Conservation (phyloP, 768 basidiomycete species). For the Rhodotorula graminis region DNA sequence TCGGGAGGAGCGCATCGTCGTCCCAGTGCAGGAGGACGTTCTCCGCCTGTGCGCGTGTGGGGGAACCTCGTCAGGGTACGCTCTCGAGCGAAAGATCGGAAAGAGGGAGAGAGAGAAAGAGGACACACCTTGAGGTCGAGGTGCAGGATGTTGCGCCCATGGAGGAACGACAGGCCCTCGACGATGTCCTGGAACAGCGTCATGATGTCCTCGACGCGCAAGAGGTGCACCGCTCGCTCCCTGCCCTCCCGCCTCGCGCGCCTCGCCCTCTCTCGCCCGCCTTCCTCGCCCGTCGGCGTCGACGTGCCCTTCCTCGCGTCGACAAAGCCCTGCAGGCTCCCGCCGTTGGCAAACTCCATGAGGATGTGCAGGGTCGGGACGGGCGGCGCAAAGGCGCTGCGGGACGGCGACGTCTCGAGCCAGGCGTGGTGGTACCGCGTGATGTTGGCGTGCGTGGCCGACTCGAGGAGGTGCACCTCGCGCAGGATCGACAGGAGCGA, state of each 20-base stretch:
- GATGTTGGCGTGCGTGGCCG: slow-evolving; percentile 49
- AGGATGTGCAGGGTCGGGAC: slow-evolving; percentile 49
- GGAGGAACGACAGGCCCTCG: slow-evolving; percentile 47
- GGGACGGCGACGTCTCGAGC: slow-evolving; percentile 44
- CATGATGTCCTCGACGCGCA: slow-evolving; percentile 46
- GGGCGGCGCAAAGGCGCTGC: not conserved
- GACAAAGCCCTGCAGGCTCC: slow-evolving; percentile 43
- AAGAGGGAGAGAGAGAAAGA: not conserved
- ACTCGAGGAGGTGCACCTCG: slow-evolving; percentile 48
- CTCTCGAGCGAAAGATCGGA: not conserved
- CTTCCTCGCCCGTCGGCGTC: not conserved
- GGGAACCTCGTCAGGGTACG: too few species aligned
- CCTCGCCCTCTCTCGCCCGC: not conserved
- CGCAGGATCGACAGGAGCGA: slow-evolving; percentile 46
- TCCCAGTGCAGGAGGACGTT: slow-evolving; percentile 38
- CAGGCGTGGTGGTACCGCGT: slow-evolving; percentile 50
- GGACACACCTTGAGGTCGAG: slow-evolving; percentile 37
- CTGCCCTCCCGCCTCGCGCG: not conserved
- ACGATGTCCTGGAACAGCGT: slow-evolving; percentile 48
- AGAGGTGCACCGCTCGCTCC: slow-evolving; percentile 43
- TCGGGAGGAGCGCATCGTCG: slow-evolving; percentile 40
- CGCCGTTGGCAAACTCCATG: slow-evolving; percentile 50
- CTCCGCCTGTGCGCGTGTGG: slow-evolving; percentile 15
- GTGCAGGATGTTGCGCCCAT: slow-evolving; percentile 32
- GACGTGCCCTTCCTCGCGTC: not conserved